These are phyloP conservation scores for Ogataea minuta DNA, from an alignment of 805 yeast species.

Conservation along the genomic window DNA sequence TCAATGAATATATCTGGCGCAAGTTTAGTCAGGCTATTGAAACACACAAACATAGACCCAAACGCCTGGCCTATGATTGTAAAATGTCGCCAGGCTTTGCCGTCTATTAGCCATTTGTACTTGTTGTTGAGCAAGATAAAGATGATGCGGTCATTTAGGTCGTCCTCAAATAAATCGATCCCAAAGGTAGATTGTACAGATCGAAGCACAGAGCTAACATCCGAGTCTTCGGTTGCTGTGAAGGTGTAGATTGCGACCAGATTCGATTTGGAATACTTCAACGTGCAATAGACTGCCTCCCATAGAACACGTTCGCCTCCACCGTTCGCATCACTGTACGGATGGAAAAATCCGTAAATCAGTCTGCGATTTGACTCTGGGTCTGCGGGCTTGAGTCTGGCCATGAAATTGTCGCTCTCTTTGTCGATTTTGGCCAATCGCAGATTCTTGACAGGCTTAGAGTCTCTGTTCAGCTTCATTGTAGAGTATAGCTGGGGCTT, in stretches of 20 bases:
- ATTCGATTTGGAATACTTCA: slow-evolving; percentile 46
- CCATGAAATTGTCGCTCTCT: slow-evolving; percentile 20
- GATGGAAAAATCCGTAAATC: slow-evolving; percentile 89
- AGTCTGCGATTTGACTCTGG: slow-evolving; percentile 37
- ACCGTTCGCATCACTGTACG: slow-evolving; percentile 94
- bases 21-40: slow-evolving; percentile 66
- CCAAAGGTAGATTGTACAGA: slow-evolving; percentile 29
- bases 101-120: slow-evolving; percentile 58
- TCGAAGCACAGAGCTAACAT: slow-evolving; percentile 26
- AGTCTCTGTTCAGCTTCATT: slow-evolving; percentile 27
- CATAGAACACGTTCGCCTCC: slow-evolving; percentile 97
- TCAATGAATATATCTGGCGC: slow-evolving; percentile 92
- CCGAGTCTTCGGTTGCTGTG: slow-evolving; percentile 24
- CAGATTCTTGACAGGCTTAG: slow-evolving; percentile 18
- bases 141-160: slow-evolving; percentile 30
- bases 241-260: slow-evolving; percentile 63
- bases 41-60: slow-evolving; percentile 67
- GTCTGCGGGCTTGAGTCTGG: slow-evolving; percentile 32
- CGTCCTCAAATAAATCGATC: slow-evolving; percentile 24
- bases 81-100: slow-evolving; percentile 69
- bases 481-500: slow-evolving; percentile 37
- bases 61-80: slow-evolving; percentile 86
- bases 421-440: slow-evolving; percentile 31
- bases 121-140: slow-evolving; percentile 32
- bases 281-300: slow-evolving; percentile 82